phyloP scores from a whole-genome alignment of 2,329 filamentous ascomycete species.

The Albophoma yamanashiensis region DNA sequence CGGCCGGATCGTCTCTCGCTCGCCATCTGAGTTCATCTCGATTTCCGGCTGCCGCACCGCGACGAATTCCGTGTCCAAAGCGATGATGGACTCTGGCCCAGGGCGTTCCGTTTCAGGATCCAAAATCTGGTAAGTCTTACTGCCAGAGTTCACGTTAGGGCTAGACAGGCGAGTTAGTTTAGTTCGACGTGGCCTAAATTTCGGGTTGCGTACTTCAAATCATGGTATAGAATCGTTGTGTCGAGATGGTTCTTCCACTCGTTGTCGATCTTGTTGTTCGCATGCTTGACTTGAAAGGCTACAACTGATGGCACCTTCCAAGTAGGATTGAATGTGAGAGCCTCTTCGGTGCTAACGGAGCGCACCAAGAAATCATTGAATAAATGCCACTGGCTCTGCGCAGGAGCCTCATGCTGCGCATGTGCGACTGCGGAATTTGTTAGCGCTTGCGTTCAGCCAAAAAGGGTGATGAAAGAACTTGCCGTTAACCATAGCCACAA shows the following conservation, averaged over 20 bases:
- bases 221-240: slow-evolving; percentile 72
- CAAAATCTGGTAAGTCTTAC: slow-evolving; percentile 50
- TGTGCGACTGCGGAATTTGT: slow-evolving; percentile 43
- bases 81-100: slow-evolving; percentile 63
- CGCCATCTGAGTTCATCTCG: slow-evolving; percentile 89
- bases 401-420: slow-evolving; percentile 46
- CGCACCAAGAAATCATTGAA: slow-evolving; percentile 97
- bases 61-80: slow-evolving; percentile 94
- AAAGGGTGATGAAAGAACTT: slow-evolving; percentile 11
- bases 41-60: slow-evolving; percentile 87
- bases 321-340: slow-evolving; percentile 74
- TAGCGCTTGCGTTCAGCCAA: not conserved
- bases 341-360: slow-evolving; percentile 69
- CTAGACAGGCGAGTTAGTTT: slow-evolving; percentile 18
- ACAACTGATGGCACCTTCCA: slow-evolving; percentile 93
- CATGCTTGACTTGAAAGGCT: slow-evolving; percentile 72
- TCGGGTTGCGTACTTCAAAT: slow-evolving; percentile 35
- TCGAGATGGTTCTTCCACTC: slow-evolving; percentile 81
- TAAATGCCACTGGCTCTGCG: slow-evolving; percentile 74
- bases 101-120: slow-evolving; percentile 52
- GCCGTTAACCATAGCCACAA: slow-evolving; percentile 87
- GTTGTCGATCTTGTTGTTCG: slow-evolving; percentile 73
- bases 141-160: slow-evolving; percentile 15
- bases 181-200: not conserved
- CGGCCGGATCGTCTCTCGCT: slow-evolving; percentile 82